Conservation (phyloP, 768 basidiomycete genomes). For the Tylopilus sp. region DNA sequence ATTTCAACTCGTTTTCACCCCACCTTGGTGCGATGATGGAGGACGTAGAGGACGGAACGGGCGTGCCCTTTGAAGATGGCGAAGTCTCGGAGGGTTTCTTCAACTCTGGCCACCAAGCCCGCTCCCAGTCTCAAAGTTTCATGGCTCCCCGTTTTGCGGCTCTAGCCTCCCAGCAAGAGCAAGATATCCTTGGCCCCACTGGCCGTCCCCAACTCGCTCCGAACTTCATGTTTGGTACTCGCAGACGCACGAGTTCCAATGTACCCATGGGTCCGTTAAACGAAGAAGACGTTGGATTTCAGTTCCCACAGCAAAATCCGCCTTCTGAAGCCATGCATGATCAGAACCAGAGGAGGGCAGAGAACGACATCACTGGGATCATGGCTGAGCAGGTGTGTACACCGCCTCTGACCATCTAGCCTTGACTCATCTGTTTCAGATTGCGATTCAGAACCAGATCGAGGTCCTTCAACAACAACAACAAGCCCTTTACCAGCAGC, state of each 20-base stretch:
- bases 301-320: constrained; percentile 63
- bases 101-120: constrained; percentile 57
- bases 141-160: constrained; percentile 87
- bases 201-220: constrained; percentile 89
- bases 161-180: constrained; percentile 68
- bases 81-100: constrained; percentile 66
- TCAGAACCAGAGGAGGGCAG: constrained; percentile 50
- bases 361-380: constrained; percentile 78
- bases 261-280: constrained; percentile 66
- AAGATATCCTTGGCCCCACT: constrained; percentile 60
- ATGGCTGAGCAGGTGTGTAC: constrained; percentile 89
- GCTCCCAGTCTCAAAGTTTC: constrained; percentile 80
- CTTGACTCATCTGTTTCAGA: constrained; percentile 41
- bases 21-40: constrained; percentile 83
- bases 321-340: constrained; percentile 32
- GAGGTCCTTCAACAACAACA: constrained; percentile 89
- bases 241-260: constrained; percentile 46
- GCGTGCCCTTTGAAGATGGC: constrained; percentile 63
- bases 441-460: constrained; percentile 87
- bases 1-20: constrained; percentile 71
- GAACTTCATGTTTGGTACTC: constrained; percentile 85
- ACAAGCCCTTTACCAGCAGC: constrained; percentile 85
- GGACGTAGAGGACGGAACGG: constrained; percentile 63
- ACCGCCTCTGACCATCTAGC: not conserved
- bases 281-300: constrained; percentile 79